Evolutionary conservation across 129 eudicot genomes (phyloP), one percentile per base, ranked within the genome.

Genomic region (Daucus carota): DNA sequence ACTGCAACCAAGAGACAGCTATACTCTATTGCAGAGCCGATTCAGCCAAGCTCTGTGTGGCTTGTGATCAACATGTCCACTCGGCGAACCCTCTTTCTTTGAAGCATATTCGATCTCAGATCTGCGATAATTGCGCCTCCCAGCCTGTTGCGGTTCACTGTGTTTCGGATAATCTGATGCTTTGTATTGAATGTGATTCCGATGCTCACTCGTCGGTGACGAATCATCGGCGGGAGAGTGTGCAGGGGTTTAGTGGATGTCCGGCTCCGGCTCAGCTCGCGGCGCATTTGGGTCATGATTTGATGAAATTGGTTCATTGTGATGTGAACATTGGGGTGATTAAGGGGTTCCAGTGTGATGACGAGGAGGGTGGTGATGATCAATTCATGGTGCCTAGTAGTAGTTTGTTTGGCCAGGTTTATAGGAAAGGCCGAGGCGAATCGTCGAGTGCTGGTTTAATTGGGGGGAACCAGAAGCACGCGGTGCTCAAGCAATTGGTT

Each of bases 11-110:
- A 2, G 80, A 81, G 69, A 15, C 76, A 6, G 99, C 97, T 2
- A 83, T 91, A 0, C 44, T 95, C 18, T 91, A 86, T 84, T 91
- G 99, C 83, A 82, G 88, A 52, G 99, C 99, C 3, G 97, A 95
- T 81, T 80, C 81, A 0, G 99, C 99, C 0, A 91, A 89, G 86
- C 95, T 95, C 8, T 95, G 99, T 80, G 67, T 95, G 72, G 34
- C 78, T 13, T 95, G 99, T 47, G 99, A 95, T 79, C 81, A 80
- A 73, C 84, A 81, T 76, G 99, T 95, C 0, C 99, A 95, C 84
- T 87, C 92, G 0, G 99, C 99, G 18, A 95, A 95, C 83, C 91
- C 96, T 43, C 88, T 95, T n/a, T 89, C 99, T 7, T 82, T 62
- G 57, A 91, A 89, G 80, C 99, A 95, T 83, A 31, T 82, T 43